phyloP scores from a whole-genome alignment of 768 basidiomycete genomes.

The Leccinum subtestaceum region DNA sequence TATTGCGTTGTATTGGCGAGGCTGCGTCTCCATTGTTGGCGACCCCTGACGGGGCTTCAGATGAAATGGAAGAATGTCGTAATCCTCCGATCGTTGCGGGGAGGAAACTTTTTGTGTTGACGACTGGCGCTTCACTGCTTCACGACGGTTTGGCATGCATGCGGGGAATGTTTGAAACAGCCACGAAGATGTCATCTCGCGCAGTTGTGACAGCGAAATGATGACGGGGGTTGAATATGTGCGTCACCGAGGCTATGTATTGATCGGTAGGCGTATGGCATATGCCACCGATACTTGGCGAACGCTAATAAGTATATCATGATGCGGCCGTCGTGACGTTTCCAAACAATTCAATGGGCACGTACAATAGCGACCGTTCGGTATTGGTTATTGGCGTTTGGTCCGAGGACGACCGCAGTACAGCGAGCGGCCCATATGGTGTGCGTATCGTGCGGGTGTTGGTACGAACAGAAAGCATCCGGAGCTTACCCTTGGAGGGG shows the following conservation, averaged over 20 bases:
- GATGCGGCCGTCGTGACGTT: neutral
- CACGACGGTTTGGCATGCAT: neutral
- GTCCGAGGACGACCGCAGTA: neutral
- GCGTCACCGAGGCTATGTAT: neutral
- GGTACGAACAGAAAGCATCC: neutral
- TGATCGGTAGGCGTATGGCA: neutral
- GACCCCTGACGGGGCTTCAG: neutral
- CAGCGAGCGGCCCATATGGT: neutral
- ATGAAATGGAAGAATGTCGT: neutral
- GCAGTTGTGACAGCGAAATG: neutral
- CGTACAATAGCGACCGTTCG: neutral
- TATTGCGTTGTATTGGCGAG: neutral
- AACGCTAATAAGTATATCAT: neutral
- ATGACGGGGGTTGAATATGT: neutral
- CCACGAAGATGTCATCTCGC: neutral
- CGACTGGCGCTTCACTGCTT: neutral
- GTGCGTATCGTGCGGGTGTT: neutral
- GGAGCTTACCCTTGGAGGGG: neutral
- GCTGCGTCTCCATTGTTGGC: neutral
- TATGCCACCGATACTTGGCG: neutral
- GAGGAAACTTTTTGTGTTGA: neutral
- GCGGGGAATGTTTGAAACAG: neutral
- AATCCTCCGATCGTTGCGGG: neutral
- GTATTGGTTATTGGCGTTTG: neutral
- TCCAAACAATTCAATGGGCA: neutral